Evolutionary conservation across 305 asterid species (phyloP).

Genomic region (Euphrasia arctica): DNA sequence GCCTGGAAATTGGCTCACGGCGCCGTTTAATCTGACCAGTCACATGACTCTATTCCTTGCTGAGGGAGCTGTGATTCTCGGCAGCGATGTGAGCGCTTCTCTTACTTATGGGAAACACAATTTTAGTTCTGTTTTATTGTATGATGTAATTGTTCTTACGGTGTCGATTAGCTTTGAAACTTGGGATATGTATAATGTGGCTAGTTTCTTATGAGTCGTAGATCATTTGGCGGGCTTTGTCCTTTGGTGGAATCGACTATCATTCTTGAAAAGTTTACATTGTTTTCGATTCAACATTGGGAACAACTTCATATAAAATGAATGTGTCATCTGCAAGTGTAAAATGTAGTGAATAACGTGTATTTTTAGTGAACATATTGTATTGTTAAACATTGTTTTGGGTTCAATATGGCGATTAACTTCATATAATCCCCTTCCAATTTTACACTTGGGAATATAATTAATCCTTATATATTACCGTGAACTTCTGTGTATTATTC

Average conservation of each 20-base stretch:
- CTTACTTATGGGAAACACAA: background rate
- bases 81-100: background rate
- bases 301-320: too few species aligned
- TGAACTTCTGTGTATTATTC: background rate
- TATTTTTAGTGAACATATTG: background rate
- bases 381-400: background rate
- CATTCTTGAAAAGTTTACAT: background rate
- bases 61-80: constrained; percentile 6
- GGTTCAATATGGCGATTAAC: background rate
- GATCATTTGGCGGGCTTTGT: constrained; percentile 44
- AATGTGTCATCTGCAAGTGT: too few species aligned
- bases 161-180: background rate
- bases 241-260: constrained; percentile 54
- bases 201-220: background rate
- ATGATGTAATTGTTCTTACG: background rate
- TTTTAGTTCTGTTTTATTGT: background rate
- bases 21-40: constrained; percentile 5
- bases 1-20: constrained; percentile 2
- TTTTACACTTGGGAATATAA: background rate
- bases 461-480: background rate
- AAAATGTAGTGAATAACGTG: background rate
- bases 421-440: background rate
- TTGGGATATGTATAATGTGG: background rate
- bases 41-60: constrained; percentile 5
- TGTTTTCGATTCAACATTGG: too few species aligned